phyloP scores from a whole-genome alignment of 495 filamentous ascomycete species.

The Xylaria intraflava region DNA sequence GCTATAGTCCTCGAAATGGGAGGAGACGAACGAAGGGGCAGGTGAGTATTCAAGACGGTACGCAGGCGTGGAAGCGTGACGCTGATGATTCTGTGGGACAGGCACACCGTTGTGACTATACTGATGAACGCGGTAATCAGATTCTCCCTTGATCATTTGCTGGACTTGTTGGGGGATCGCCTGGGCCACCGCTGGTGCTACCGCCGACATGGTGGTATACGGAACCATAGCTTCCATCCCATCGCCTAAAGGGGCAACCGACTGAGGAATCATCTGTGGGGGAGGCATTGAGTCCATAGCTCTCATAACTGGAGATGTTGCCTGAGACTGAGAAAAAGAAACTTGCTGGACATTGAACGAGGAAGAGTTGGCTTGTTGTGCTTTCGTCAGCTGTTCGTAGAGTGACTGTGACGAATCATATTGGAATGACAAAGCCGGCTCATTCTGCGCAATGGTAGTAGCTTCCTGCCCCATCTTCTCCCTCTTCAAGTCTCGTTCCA shows the following conservation, averaged over 20 bases:
- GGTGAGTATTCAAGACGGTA: conserved; percentile 94
- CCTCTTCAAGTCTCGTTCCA: conserved; percentile 94
- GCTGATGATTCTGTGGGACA: conserved; percentile 71
- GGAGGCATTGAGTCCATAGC: conserved; percentile 68
- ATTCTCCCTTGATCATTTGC: conserved; percentile 74
- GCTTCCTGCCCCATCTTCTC: conserved; percentile 99
- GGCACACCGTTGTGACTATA: conserved; percentile 90
- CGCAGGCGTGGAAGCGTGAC: conserved; percentile 93
- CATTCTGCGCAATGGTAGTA: conserved; percentile 90
- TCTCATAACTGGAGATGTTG: conserved; percentile 80
- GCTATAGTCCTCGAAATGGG: conserved; percentile 95
- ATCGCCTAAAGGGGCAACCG: conserved; percentile 75
- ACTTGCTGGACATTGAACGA: conserved; percentile 83
- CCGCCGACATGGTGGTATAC: conserved; percentile 57
- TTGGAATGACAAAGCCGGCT: conserved; percentile 95
- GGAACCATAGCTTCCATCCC: conserved; percentile 68
- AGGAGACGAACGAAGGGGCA: conserved; percentile 94
- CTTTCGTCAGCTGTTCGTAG: conserved; percentile 98
- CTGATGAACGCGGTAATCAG: conserved; percentile 64
- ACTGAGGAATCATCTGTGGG: conserved; percentile 73
- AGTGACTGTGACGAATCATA: conserved; percentile 98
- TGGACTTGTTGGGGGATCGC: conserved; percentile 59
- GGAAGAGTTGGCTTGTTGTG: conserved; percentile 95
- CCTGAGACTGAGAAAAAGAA: conserved; percentile 62
- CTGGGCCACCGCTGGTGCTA: conserved; percentile 51